Percentiles rank a stretch among this genome's conserved stretches.
phyloP scores from a whole-genome alignment of 148 eudicot species.

The Simmondsia chinensis region DNA sequence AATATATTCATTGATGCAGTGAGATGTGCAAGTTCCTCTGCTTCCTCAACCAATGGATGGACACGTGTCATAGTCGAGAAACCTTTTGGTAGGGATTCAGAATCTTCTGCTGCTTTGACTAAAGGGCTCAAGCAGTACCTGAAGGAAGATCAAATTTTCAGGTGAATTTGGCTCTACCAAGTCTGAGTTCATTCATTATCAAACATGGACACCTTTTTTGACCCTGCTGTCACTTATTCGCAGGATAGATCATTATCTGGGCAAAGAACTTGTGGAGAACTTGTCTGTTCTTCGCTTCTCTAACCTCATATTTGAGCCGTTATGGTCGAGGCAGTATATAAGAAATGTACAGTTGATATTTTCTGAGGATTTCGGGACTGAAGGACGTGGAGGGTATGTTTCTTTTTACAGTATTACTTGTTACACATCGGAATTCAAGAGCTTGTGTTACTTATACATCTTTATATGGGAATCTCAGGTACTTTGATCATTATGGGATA shows the following conservation, averaged over 20 bases:
- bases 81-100: constrained; percentile 98
- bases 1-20: constrained; percentile 92
- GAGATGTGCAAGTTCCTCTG: constrained; percentile 76
- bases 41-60: constrained; percentile 87
- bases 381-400: constrained; percentile 97
- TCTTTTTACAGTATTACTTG: too few relatives aligned
- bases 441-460: constrained; percentile 13
- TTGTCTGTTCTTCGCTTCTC: constrained; percentile 97
- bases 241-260: constrained; percentile 98
- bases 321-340: constrained; percentile 97
- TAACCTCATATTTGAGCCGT: constrained; percentile 91
- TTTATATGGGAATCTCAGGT: constrained; percentile 30
- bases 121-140: constrained; percentile 70
- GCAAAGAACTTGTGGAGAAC: constrained; percentile 95
- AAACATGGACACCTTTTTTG: too few relatives aligned
- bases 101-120: constrained; percentile 92
- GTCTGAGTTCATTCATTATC: too few relatives aligned
- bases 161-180: constrained; percentile 24
- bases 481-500: constrained; percentile 87
- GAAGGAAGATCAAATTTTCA: constrained; percentile 91
- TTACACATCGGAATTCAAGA: not conserved
- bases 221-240: not conserved
- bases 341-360: constrained; percentile 88
- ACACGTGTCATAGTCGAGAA: constrained; percentile 96
- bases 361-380: constrained; percentile 98